Base-by-base conservation (phyloP, 164 flowering plant genomes). In the Umbilicus rupestris region DNA sequence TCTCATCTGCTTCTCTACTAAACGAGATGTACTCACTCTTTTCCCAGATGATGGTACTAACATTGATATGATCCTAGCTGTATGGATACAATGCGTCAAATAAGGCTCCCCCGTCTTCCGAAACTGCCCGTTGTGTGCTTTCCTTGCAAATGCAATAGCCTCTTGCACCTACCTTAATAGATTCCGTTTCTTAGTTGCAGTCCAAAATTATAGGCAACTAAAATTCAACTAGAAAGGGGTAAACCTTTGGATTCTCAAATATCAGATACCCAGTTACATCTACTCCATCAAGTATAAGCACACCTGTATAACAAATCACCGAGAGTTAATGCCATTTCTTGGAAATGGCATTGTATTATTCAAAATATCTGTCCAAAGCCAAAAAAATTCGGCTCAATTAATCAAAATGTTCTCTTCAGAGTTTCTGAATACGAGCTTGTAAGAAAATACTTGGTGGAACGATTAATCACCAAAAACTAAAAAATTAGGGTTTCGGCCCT, bases 81-180 rank as follows among this genome's bases (percentile, higher is more conserved):
- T 92, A 69, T 92, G 95, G 46, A 90, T 83, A 70, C 98, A 90
- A 67, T 92, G 96, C 28, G 86, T 75, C 62, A 90, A 64, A 73
- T 87, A 86, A 15, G 92, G 84, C 42, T 93, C 98, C 69, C 97
- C 98, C 29, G 96, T 93, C 73, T 82, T 90, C 52, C 98, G 77
- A 6, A 82, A 55, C 76, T 90, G 97, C 29, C 94, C 97, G 63
- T 78, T 73, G 71, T 93, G 98, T 67, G 96, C 98, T 69, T 73
- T 87, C 78, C 70, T 90, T 20, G 98, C 92, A 83, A 93, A 93
- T 64, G 80, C 85, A 75, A 93, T 85, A 72, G 98, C 96, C 81
- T 87, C 87, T 66, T 78, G 92, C 78, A 93, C 97, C 98, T 93
- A 92, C 87, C 86, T 84, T 84, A 76, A 79, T 78, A 81, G 44